Percentiles rank a stretch among this genome's conserved stretches.
phyloP scores from a whole-genome alignment of 805 yeast genomes.

The Metschnikowia gruessii region DNA sequence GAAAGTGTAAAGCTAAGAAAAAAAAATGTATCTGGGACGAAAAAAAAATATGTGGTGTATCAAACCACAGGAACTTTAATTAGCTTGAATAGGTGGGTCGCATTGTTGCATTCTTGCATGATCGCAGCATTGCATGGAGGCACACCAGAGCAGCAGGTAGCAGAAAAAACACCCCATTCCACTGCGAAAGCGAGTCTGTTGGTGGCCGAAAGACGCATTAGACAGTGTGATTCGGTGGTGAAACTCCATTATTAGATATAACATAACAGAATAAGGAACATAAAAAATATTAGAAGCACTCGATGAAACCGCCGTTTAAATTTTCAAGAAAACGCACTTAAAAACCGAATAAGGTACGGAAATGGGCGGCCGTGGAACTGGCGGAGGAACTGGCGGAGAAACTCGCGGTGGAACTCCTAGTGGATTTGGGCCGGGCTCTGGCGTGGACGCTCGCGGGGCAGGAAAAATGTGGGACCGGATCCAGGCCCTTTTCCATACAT shows the following conservation, averaged over 20 bases:
- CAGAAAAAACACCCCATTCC: neutral
- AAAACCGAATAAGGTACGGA: no score
- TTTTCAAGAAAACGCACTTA: no score
- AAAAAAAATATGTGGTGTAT: conserved; percentile 2
- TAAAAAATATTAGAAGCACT: no score
- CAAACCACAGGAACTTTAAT: conserved; percentile 8
- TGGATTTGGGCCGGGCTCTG: neutral
- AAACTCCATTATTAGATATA: no score
- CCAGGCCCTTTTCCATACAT: neutral
- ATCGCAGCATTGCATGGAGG: neutral
- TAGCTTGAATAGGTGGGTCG: conserved; percentile 6
- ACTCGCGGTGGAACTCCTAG: neutral
- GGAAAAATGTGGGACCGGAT: neutral
- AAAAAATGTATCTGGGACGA: neutral
- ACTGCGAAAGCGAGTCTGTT: neutral
- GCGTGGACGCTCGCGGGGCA: neutral
- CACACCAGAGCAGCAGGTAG: neutral
- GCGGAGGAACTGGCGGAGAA: neutral
- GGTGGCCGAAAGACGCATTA: no score
- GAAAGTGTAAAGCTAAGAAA: neutral
- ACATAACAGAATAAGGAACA: no score
- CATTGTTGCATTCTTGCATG: conserved; percentile 1
- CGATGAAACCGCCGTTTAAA: no score
- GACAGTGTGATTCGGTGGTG: no score
- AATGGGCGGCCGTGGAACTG: neutral